phyloP scores from a whole-genome alignment of 495 filamentous ascomycete genomes.

The Podospora anserina region DNA sequence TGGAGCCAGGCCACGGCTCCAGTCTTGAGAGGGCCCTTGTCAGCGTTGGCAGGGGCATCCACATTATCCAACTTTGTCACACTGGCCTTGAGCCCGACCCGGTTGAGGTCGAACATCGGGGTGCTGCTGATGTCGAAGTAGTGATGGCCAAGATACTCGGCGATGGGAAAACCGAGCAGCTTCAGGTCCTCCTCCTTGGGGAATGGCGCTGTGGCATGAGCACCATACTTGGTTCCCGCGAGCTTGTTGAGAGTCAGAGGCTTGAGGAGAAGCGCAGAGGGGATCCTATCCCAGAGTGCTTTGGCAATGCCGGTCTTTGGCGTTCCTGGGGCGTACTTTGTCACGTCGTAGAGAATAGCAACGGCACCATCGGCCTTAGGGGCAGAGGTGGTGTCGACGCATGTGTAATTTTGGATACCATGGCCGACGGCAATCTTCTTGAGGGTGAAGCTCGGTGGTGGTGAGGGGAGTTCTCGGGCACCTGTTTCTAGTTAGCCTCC shows the following conservation, averaged over 20 bases:
- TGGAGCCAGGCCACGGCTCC: conserved; percentile 65
- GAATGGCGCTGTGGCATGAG: conserved; percentile 40
- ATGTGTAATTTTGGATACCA: conserved; percentile 79
- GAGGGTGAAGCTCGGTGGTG: conserved; percentile 47
- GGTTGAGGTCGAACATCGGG: conserved; percentile 58
- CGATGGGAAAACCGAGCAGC: conserved; percentile 25
- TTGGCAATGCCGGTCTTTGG: conserved; percentile 26
- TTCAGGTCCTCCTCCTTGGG: conserved; percentile 35
- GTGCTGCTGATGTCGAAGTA: conserved; percentile 54
- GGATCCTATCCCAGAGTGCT: conserved; percentile 31
- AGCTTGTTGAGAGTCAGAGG: conserved; percentile 41
- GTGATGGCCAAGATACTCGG: conserved; percentile 58
- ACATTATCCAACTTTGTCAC: conserved; percentile 49
- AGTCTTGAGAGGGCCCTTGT: conserved; percentile 40
- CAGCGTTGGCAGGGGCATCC: conserved; percentile 49
- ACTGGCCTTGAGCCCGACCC: conserved; percentile 34
- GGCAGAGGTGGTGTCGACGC: conserved; percentile 29
- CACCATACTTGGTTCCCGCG: conserved; percentile 30
- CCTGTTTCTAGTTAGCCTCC: conserved; percentile 8
- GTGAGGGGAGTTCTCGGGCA: conserved; percentile 44
- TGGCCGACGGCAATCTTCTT: conserved; percentile 65
- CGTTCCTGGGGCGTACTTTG: conserved; percentile 44
- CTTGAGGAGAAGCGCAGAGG: conserved; percentile 33
- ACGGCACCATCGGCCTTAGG: conserved; percentile 55
- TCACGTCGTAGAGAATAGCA: conserved; percentile 64